A percentile compares a stretch with the other conserved stretches of the same genome.
These are phyloP conservation scores for Aspergillus pseudonomiae DNA, from an alignment of 2,329 filamentous ascomycete genomes.

Conservation along the genomic window DNA sequence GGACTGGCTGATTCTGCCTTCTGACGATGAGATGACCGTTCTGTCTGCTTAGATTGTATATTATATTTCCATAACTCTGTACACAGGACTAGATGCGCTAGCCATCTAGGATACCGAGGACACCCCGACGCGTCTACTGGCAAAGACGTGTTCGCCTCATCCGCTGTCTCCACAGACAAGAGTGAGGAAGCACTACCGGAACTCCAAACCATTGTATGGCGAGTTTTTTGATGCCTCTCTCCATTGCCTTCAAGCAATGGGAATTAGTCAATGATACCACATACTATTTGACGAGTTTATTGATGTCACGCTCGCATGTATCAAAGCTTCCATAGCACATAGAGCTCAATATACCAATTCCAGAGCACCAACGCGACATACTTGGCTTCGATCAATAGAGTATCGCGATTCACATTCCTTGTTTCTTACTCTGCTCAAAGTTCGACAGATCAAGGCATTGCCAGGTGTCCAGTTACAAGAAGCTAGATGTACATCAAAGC, in stretches of 20 bases:
- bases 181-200: neutral
- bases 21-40: neutral
- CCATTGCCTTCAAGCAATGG: neutral
- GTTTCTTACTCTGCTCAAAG: neutral
- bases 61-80: neutral
- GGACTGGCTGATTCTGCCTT: conserved; percentile 22
- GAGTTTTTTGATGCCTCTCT: neutral
- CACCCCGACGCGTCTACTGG: neutral
- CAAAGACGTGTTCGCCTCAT: neutral
- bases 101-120: neutral
- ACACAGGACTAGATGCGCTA: conserved; percentile 4
- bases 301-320: neutral
- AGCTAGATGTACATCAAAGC: neutral
- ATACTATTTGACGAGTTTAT: neutral
- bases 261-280: conserved; percentile 1
- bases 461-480: neutral
- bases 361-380: neutral
- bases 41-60: neutral
- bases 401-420: neutral
- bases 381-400: neutral
- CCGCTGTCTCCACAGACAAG: neutral
- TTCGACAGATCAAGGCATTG: neutral
- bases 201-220: neutral
- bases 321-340: neutral
- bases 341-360: neutral